These are phyloP conservation scores for Ambrosia trifida DNA, from an alignment of 129 eudicot species.

Conservation along the genomic window DNA sequence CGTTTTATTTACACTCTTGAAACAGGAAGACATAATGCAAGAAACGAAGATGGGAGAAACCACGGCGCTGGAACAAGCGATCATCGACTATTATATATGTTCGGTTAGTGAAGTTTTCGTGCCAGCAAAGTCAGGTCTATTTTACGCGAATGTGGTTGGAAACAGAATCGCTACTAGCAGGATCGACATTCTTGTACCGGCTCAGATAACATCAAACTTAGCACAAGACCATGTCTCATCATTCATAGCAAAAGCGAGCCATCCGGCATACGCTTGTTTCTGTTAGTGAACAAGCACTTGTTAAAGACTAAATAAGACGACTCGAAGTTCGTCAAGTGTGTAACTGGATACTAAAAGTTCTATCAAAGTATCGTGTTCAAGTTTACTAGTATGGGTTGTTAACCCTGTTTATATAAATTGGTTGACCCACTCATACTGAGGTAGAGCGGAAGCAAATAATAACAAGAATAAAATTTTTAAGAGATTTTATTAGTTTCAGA, in stretches of 20 bases:
- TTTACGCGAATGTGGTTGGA: conserved; percentile 62
- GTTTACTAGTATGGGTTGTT: background rate
- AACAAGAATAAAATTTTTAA: too few relatives aligned
- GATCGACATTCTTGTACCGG: conserved; percentile 50
- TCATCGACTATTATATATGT: conserved; percentile 64
- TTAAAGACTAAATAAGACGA: conserved; percentile 22
- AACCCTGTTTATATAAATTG: too few relatives aligned
- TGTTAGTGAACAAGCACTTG: conserved; percentile 37
- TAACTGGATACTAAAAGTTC: conserved; percentile 13
- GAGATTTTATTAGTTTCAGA: too few relatives aligned
- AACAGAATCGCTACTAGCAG: conserved; percentile 56
- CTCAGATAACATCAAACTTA: conserved; percentile 34
- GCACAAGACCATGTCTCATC: conserved; percentile 53
- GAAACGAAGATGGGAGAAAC: conserved; percentile 29
- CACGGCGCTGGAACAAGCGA: conserved; percentile 32
- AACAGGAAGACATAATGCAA: conserved; percentile 56
- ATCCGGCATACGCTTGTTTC: conserved; percentile 62
- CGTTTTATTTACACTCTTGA: background rate
- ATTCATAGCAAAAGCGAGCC: conserved; percentile 50
- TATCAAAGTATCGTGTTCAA: conserved; percentile 13
- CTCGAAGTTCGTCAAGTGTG: conserved; percentile 25
- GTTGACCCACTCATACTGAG: background rate
- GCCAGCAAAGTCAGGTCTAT: conserved; percentile 49
- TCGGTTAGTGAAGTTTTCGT: conserved; percentile 57
- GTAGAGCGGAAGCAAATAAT: too few relatives aligned